A percentile compares a stretch with the other conserved stretches of the same genome.
Evolutionary conservation across 371 early-diverging fungal genomes (phyloP).

Genomic region (Saksenaea oblongispora): DNA sequence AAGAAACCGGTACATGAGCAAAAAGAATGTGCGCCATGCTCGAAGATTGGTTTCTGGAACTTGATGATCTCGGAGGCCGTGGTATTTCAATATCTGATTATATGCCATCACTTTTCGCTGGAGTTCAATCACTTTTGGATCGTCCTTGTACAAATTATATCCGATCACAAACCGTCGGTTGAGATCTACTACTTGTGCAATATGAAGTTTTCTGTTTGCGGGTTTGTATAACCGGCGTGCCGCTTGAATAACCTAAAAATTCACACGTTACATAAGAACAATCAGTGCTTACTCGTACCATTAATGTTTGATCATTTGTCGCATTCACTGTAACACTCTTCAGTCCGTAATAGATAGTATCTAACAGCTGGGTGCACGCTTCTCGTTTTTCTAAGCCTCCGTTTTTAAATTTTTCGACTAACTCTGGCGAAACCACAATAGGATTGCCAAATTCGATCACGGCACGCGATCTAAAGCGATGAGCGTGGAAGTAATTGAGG

Average conservation of each 20-base stretch:
- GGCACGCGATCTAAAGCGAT: conserved; percentile 90
- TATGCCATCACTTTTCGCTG: conserved; percentile 80
- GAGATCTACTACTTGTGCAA: conserved; percentile 85
- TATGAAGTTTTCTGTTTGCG: conserved; percentile 71
- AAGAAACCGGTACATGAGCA: conserved; percentile 67
- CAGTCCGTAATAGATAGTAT: conserved; percentile 68
- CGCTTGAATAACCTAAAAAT: conserved; percentile 82
- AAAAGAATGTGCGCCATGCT: conserved; percentile 67
- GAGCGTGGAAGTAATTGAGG: conserved; percentile 91
- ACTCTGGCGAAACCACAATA: conserved; percentile 67
- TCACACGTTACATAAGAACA: neutral
- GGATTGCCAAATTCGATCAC: conserved; percentile 93
- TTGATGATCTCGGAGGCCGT: conserved; percentile 96
- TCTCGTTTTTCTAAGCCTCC: conserved; percentile 81
- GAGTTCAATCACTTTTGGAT: conserved; percentile 78
- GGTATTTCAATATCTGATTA: conserved; percentile 84
- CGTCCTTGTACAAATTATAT: conserved; percentile 76
- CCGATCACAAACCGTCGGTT: conserved; percentile 93
- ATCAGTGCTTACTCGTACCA: conserved; percentile 47
- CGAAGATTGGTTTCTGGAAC: conserved; percentile 81
- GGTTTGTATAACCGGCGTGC: conserved; percentile 92
- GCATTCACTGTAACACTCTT: conserved; percentile 87
- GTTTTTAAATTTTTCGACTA: conserved; percentile 75
- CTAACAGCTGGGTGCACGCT: conserved; percentile 74
- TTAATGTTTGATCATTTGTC: conserved; percentile 85